Base-by-base conservation (phyloP, 139 green algal genomes). In the Nannochloris sp. region DNA sequence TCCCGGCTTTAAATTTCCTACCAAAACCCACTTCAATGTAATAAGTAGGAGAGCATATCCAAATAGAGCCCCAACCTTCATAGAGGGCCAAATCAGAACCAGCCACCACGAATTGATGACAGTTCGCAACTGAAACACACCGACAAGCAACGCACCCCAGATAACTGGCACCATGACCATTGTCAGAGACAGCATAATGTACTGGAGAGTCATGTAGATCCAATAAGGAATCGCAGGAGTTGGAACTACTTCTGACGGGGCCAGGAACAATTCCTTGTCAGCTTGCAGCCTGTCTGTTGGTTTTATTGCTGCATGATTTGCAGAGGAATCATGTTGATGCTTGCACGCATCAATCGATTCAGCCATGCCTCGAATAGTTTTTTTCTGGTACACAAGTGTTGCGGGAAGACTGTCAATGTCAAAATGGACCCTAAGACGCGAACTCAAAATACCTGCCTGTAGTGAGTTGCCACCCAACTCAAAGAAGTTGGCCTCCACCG, bases 21-120 rank as follows among this genome's bases (percentile, higher is more conserved):
- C 16, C 23, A 69, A 29, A 13, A 30, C 33, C 50, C 63, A 69
- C 48, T 64, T 65, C 17, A 65, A 31, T 20, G 50, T 20, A 6
- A 69, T 17, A 12, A 62, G 13, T n/a, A 62, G 56, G 12, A 46
- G 16, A n/a, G 31, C 31, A 46, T 62, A 33, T 25, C 16, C n/a
- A 33, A 62, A 20, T 55, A 62, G 17, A 46, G 56, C 17, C 16
- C 17, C 17, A 13, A 62, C n/a, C 17, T 25, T 20, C 56, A 62
- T 44, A n/a, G n/a, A 20, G 6, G 56, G 56, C 56, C 56, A 62
- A 20, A 62, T 20, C 17, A n/a, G 17, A 44, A 62, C 56, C 56
- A 62, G 17, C 17, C 56, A 20, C 17, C 56, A 20, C 56, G n/a
- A 62, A 44, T 12, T 23, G 6, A 62, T 23, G 0, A 55, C 20